Evolutionary conservation across 192 early-diverging fungal species (phyloP).

Genomic region (Coemansia sp.): DNA sequence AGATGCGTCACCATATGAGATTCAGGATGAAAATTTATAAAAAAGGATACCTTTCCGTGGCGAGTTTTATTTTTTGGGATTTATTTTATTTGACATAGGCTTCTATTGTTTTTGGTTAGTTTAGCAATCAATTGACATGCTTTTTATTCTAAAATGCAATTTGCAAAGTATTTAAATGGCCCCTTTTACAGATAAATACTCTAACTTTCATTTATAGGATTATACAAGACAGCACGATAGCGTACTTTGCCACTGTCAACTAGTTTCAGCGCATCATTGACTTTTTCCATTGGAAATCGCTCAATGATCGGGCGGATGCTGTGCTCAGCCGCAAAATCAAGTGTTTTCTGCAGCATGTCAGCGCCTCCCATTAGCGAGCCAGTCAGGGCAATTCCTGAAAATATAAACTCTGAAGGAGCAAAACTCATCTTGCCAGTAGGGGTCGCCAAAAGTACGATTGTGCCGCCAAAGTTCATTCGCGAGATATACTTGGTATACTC

Average conservation of each 20-base stretch:
- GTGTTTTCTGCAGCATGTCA: constrained; percentile 59
- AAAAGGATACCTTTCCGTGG: too few species aligned
- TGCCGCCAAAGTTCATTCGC: constrained; percentile 49
- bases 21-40: too few species aligned
- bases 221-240: constrained; percentile 64
- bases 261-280: constrained; percentile 59
- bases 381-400: constrained; percentile 45
- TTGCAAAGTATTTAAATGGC: too few species aligned
- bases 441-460: constrained; percentile 53
- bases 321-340: constrained; percentile 68
- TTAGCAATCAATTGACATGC: too few species aligned
- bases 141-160: too few species aligned
- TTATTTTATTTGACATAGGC: too few species aligned
- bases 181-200: neutral
- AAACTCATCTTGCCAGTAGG: constrained; percentile 54
- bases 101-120: too few species aligned
- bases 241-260: constrained; percentile 59
- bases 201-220: neutral
- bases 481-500: constrained; percentile 40
- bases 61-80: too few species aligned
- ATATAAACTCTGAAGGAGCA: constrained; percentile 36
- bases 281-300: constrained; percentile 60
- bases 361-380: constrained; percentile 69
- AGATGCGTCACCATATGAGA: too few species aligned
- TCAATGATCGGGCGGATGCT: constrained; percentile 68